A percentile compares a stretch with the other conserved stretches of the same genome.
Conservation (phyloP, 257 asterid species). For the Jacaranda copaia region DNA sequence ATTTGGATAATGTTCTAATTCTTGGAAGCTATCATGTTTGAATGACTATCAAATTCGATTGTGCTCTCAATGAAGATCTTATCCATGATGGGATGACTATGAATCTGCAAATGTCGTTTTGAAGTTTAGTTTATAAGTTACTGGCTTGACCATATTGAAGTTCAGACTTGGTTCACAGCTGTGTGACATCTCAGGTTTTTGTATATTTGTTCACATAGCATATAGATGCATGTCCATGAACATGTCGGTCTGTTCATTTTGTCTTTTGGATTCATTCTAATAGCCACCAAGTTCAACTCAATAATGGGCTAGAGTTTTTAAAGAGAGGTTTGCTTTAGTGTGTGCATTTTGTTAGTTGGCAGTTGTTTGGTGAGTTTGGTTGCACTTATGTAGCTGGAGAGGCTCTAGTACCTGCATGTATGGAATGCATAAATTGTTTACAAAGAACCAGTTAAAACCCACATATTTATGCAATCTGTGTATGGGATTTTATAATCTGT, state of each 20-base stretch:
- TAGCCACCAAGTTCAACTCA: not conserved
- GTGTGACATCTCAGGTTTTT: slow-evolving; percentile 1
- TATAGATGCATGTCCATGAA: not conserved
- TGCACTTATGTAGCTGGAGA: not conserved
- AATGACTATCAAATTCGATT: not conserved
- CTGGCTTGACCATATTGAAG: slow-evolving; percentile 20
- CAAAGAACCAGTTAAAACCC: slow-evolving; percentile 8
- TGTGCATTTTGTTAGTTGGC: not conserved
- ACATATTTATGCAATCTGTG: slow-evolving; percentile 2
- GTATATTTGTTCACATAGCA: not conserved
- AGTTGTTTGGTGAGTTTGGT: not conserved
- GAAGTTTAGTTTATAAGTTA: slow-evolving; percentile 7
- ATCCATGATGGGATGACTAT: slow-evolving; percentile 9
- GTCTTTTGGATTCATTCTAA: not conserved
- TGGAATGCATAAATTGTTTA: not conserved
- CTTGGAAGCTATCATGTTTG: slow-evolving; percentile 15
- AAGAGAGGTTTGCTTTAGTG: slow-evolving; percentile 17
- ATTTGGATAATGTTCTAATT: slow-evolving; percentile 13
- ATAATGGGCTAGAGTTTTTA: not conserved
- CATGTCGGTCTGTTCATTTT: not conserved
- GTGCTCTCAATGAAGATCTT: slow-evolving; percentile 19
- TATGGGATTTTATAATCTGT: not conserved
- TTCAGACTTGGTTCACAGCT: not conserved
- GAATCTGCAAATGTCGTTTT: not conserved
- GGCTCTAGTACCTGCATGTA: not conserved